Evolutionary conservation across 169 alveolate genomes (phyloP).

Genomic region (Cystoisospora suis): DNA sequence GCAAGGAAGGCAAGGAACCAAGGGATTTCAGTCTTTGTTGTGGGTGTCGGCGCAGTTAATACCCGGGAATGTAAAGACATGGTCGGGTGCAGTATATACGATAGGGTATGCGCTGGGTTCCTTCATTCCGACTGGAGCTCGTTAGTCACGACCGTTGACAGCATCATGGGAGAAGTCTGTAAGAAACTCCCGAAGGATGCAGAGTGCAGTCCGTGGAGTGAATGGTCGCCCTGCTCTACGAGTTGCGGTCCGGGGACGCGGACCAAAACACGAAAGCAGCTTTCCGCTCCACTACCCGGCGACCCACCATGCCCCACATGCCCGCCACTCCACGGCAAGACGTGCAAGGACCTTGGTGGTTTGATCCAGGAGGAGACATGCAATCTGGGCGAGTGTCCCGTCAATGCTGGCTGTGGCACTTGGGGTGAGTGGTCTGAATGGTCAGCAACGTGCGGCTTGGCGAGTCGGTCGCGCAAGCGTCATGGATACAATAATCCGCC

Average conservation of each 20-base stretch:
- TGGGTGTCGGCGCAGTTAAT: conserved; percentile 49
- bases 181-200: conserved; percentile 62
- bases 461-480: conserved; percentile 33
- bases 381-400: conserved; percentile 43
- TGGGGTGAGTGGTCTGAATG: conserved; percentile 50
- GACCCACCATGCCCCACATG: conserved; percentile 50
- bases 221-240: conserved; percentile 71
- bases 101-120: conserved; percentile 33
- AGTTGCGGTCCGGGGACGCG: conserved; percentile 70
- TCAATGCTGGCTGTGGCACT: conserved; percentile 54
- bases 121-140: conserved; percentile 37
- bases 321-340: conserved; percentile 34
- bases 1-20: neutral
- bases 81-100: neutral
- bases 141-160: neutral
- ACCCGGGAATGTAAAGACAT: conserved; percentile 24
- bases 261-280: conserved; percentile 59
- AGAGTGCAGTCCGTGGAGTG: conserved; percentile 67
- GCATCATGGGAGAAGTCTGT: conserved; percentile 52
- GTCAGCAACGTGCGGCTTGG: conserved; percentile 53
- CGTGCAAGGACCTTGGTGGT: conserved; percentile 47
- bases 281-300: conserved; percentile 39
- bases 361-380: conserved; percentile 19
- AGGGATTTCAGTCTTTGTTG: conserved; percentile 14
- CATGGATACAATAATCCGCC: conserved; percentile 44